phyloP scores from a whole-genome alignment of 139 green algal genomes.

The Pseudopediastrum boryanum region DNA sequence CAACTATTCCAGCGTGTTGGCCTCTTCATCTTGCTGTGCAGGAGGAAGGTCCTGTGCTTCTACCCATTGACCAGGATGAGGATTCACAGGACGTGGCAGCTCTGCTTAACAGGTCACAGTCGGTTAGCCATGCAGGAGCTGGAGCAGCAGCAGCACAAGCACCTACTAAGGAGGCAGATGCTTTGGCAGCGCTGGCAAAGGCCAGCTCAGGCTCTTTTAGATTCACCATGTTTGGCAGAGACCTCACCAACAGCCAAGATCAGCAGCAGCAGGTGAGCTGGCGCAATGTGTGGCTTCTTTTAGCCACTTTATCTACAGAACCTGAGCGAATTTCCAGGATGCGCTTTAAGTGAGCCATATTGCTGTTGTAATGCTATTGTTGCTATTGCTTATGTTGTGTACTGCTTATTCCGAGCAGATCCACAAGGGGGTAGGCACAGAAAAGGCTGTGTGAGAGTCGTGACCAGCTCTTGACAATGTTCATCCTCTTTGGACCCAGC shows the following conservation, averaged over 20 bases:
- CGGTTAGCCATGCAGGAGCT: neutral
- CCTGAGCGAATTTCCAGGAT: neutral
- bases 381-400: neutral
- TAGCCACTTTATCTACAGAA: neutral
- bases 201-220: slow-evolving; percentile 7
- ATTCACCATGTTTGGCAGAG: slow-evolving; percentile 40
- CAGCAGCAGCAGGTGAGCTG: slow-evolving; percentile 13
- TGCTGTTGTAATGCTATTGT: neutral
- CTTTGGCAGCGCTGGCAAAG: neutral
- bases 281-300: neutral
- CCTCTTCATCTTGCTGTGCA: neutral
- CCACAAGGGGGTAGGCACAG: too few species aligned
- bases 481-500: neutral
- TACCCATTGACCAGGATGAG: slow-evolving; percentile 14
- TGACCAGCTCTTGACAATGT: too few species aligned
- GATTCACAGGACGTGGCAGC: slow-evolving; percentile 28
- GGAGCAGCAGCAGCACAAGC: neutral
- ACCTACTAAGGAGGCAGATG: neutral
- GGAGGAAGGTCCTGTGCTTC: slow-evolving; percentile 11
- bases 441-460: too few species aligned
- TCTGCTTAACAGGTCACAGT: slow-evolving; percentile 25
- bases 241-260: slow-evolving; percentile 23
- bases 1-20: neutral
- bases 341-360: neutral
- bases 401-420: too few species aligned